Evolutionary conservation across 495 filamentous ascomycete genomes (phyloP).

Genomic region (Penicillium cosmopolitanum): DNA sequence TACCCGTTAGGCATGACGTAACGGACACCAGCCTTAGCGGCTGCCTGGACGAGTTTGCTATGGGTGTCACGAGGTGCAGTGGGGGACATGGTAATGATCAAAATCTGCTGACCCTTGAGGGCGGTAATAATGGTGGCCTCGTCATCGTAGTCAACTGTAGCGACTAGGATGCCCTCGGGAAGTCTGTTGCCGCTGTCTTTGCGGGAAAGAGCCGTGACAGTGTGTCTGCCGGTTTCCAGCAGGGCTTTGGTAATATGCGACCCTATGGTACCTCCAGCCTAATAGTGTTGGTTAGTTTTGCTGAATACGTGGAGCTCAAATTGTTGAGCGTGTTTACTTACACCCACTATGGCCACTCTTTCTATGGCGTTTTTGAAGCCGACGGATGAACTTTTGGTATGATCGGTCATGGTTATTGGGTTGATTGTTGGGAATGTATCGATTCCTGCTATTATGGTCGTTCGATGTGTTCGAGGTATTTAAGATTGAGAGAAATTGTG

Average conservation of each 20-base stretch:
- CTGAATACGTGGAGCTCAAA: conserved; percentile 2
- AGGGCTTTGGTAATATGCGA: conserved; percentile 52
- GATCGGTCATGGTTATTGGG: conserved; percentile 1
- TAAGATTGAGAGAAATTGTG: too few species aligned
- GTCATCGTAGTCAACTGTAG: conserved; percentile 53
- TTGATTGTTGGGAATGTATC: too few species aligned
- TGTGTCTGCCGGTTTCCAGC: conserved; percentile 55
- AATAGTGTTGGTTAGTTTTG: conserved; percentile 16
- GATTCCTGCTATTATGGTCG: too few species aligned
- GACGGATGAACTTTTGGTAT: conserved; percentile 40
- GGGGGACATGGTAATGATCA: conserved; percentile 62
- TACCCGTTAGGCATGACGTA: conserved; percentile 68
- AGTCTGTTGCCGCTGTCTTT: conserved; percentile 44
- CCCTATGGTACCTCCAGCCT: conserved; percentile 67
- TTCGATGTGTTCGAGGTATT: too few species aligned
- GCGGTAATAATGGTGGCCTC: conserved; percentile 48
- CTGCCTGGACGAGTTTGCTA: conserved; percentile 59
- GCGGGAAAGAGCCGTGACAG: conserved; percentile 58
- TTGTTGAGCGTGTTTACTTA: conserved; percentile 26
- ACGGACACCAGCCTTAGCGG: conserved; percentile 61
- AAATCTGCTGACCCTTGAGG: conserved; percentile 56
- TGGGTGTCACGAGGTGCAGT: conserved; percentile 51
- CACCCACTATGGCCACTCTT: conserved; percentile 54
- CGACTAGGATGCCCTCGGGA: conserved; percentile 48
- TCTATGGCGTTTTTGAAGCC: conserved; percentile 48